Conservation (phyloP, 306 rosid genomes). For the Adenanthera pavonina region DNA sequence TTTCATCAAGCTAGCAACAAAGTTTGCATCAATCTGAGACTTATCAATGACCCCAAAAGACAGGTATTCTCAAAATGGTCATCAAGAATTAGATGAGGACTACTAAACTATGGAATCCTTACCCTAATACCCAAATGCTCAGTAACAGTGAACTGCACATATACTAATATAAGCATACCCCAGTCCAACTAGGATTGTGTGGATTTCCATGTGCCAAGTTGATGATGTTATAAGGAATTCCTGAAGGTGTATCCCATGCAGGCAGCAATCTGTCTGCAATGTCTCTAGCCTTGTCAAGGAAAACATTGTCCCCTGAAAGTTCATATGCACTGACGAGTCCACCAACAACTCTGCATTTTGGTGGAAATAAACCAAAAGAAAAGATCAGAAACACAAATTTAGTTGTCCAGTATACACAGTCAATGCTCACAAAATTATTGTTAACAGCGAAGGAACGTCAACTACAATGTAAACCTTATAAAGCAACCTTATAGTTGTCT, state of each 20-base stretch:
- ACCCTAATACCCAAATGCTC: constrained; percentile 15
- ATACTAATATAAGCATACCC: constrained; percentile 58
- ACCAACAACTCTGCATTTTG: constrained; percentile 88
- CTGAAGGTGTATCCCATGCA: constrained; percentile 93
- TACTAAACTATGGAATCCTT: constrained; percentile 7
- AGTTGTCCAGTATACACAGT: constrained; percentile 34
- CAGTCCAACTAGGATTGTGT: constrained; percentile 95
- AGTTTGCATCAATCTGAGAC: constrained; percentile 28
- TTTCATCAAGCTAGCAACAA: constrained; percentile 20
- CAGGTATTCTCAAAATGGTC: background rate
- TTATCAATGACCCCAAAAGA: constrained; percentile 33
- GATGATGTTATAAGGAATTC: constrained; percentile 92
- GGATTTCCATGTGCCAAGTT: constrained; percentile 82
- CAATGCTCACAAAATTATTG: constrained; percentile 34
- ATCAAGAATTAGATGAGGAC: constrained; percentile 17
- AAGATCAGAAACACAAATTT: constrained; percentile 20
- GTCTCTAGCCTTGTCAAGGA: constrained; percentile 89
- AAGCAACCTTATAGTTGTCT: constrained; percentile 99
- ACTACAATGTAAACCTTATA: constrained; percentile 87
- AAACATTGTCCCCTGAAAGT: constrained; percentile 87
- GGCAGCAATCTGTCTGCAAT: constrained; percentile 97
- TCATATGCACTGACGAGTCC: constrained; percentile 98
- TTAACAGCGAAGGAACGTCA: constrained; percentile 44
- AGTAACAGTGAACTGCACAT: constrained; percentile 29
- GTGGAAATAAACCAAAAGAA: constrained; percentile 39